Percentiles rank a stretch among this genome's conserved stretches.
Evolutionary conservation across 768 basidiomycete species (phyloP).

Genomic region (Phlegmacium glaucopus): DNA sequence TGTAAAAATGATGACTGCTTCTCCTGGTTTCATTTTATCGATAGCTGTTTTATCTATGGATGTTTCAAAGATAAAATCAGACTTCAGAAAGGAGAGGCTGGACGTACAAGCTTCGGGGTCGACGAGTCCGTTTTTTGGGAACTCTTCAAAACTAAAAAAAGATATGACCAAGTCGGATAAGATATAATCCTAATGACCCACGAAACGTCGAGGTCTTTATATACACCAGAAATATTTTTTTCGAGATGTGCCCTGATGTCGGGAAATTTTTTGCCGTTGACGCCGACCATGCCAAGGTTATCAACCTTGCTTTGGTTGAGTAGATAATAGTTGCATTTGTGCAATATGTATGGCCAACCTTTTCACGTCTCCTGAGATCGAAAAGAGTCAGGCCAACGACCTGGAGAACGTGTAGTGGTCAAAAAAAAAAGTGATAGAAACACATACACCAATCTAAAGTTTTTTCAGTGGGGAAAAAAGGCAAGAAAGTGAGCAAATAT

Average conservation of each 20-base stretch:
- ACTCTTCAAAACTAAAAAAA: slow-evolving; percentile 65
- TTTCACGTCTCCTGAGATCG: slow-evolving; percentile 81
- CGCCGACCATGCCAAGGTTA: slow-evolving; percentile 83
- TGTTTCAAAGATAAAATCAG: no score
- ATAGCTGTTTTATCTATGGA: slow-evolving; percentile 85
- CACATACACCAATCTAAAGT: slow-evolving; percentile 63
- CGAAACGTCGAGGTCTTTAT: slow-evolving; percentile 86
- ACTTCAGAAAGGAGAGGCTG: not conserved
- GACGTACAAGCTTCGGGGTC: slow-evolving; percentile 81
- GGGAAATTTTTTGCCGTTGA: slow-evolving; percentile 85
- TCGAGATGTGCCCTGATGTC: slow-evolving; percentile 77
- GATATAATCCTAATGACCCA: slow-evolving; percentile 34
- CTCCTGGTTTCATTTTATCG: slow-evolving; percentile 70
- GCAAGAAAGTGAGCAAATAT: slow-evolving; percentile 5
- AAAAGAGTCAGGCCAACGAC: slow-evolving; percentile 90
- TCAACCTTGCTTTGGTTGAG: slow-evolving; percentile 45
- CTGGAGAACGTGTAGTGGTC: slow-evolving; percentile 30
- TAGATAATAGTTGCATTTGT: slow-evolving; percentile 7
- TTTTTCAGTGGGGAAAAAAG: not conserved
- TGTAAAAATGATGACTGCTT: slow-evolving; percentile 92
- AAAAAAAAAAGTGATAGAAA: no score
- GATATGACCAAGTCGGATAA: not conserved
- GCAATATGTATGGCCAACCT: slow-evolving; percentile 36
- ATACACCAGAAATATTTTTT: slow-evolving; percentile 78
- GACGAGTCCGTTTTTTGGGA: slow-evolving; percentile 63